Conservation (phyloP, 306 rosid species). For the Ormosia semicastrata region DNA sequence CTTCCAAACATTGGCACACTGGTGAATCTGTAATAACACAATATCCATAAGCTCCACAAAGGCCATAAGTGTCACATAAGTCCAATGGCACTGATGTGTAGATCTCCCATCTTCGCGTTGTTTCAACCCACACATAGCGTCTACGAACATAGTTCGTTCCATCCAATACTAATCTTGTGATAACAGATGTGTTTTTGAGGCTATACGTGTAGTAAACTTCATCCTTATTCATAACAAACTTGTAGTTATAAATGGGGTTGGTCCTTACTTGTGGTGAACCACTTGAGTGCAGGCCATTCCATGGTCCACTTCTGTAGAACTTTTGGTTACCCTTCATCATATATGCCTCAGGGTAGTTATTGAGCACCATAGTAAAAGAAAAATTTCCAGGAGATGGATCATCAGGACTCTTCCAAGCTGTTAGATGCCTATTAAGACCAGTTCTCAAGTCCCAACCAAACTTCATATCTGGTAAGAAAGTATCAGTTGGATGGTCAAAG, state of each 20-base stretch:
- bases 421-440: constrained; percentile 26
- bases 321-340: constrained; percentile 40
- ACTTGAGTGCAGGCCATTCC: constrained; percentile 46
- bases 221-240: constrained; percentile 29
- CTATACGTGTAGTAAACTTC: constrained; percentile 39
- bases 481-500: constrained; percentile 43
- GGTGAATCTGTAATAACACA: constrained; percentile 41
- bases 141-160: constrained; percentile 25
- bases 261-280: constrained; percentile 37
- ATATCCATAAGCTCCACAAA: constrained; percentile 53
- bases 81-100: constrained; percentile 47
- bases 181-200: constrained; percentile 25
- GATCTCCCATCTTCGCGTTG: constrained; percentile 31
- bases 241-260: constrained; percentile 33
- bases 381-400: constrained; percentile 50
- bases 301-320: constrained; percentile 42
- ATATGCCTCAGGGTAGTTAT: constrained; percentile 33
- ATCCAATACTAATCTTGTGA: constrained; percentile 33
- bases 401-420: constrained; percentile 49
- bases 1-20: constrained; percentile 45
- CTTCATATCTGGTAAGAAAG: constrained; percentile 46
- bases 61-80: constrained; percentile 42
- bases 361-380: constrained; percentile 30
- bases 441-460: constrained; percentile 43
- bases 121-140: constrained; percentile 39